These are phyloP conservation scores for Populus davidiana DNA, from an alignment of 345 rosid genomes.

Conservation along the genomic window DNA sequence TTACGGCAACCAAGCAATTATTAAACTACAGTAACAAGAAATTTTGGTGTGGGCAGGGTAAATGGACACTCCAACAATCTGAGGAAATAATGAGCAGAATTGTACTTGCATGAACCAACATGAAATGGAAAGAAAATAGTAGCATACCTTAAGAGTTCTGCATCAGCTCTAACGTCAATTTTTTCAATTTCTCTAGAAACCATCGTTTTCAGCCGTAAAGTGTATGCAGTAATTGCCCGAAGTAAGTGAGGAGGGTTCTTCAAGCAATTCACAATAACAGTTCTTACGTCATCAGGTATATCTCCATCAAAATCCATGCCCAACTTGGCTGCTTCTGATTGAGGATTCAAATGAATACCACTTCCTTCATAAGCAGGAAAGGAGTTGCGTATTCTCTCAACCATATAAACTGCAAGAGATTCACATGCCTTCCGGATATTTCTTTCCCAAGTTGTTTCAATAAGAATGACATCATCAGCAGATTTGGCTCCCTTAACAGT, in stretches of 20 bases:
- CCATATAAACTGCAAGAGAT: constrained; percentile 62
- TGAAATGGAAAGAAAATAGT: constrained; percentile 1
- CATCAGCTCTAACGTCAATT: constrained; percentile 89
- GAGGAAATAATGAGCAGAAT: background rate
- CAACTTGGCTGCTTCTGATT: constrained; percentile 65
- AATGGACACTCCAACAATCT: background rate
- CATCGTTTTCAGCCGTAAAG: constrained; percentile 56
- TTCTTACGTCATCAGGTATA: constrained; percentile 67
- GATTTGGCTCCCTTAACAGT: constrained; percentile 78
- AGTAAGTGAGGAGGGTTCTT: constrained; percentile 78
- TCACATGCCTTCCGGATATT: constrained; percentile 86
- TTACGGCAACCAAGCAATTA: background rate
- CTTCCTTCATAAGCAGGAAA: constrained; percentile 94
- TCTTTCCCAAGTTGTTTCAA: constrained; percentile 74
- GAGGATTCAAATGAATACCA: constrained; percentile 76
- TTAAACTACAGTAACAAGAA: background rate
- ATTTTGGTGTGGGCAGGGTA: background rate
- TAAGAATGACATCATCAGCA: constrained; percentile 75
- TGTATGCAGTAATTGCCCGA: constrained; percentile 67
- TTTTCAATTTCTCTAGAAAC: constrained; percentile 81
- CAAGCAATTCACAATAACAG: constrained; percentile 56
- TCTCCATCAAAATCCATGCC: constrained; percentile 85
- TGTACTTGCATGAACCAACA: background rate
- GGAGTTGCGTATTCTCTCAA: constrained; percentile 59
- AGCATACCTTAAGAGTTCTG: constrained; percentile 67